Percentiles rank a stretch among this genome's conserved stretches.
Conservation (phyloP, 805 yeast species). For the Hanseniaspora mollemarum region DNA sequence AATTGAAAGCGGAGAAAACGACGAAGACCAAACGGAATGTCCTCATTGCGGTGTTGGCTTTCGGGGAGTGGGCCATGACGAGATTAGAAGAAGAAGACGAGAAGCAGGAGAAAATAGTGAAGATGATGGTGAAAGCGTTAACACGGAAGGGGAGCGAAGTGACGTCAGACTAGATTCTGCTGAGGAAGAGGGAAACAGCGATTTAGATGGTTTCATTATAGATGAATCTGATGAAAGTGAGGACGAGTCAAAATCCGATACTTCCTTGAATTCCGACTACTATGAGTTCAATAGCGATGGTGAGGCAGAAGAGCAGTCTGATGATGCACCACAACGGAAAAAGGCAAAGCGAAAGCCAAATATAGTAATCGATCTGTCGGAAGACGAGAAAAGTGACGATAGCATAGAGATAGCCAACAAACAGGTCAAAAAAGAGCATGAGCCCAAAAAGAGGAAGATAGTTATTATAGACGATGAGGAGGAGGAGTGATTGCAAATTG, state of each 20-base stretch:
- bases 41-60: slow-evolving; percentile 55
- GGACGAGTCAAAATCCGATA: not conserved
- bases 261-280: slow-evolving; percentile 13
- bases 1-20: slow-evolving; percentile 27
- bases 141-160: slow-evolving; percentile 13
- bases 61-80: slow-evolving; percentile 24
- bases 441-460: slow-evolving; percentile 19
- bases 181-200: slow-evolving; percentile 16
- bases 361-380: slow-evolving; percentile 5
- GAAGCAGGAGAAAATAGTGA: slow-evolving; percentile 14
- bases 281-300: slow-evolving; percentile 11
- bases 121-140: slow-evolving; percentile 16
- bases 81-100: not conserved
- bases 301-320: slow-evolving; percentile 1
- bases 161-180: not conserved
- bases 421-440: not conserved
- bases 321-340: slow-evolving; percentile 18
- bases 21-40: slow-evolving; percentile 46
- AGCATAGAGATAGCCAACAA: slow-evolving; percentile 7
- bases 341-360: too few species aligned
- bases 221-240: slow-evolving; percentile 14
- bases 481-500: slow-evolving; percentile 19
- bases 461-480: slow-evolving; percentile 26
- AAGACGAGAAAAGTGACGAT: not conserved
- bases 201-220: slow-evolving; percentile 16